A percentile compares a stretch with the other conserved stretches of the same genome.
phyloP scores from a whole-genome alignment of 2,329 filamentous ascomycete species.

The Xylaria hypoxylon region DNA sequence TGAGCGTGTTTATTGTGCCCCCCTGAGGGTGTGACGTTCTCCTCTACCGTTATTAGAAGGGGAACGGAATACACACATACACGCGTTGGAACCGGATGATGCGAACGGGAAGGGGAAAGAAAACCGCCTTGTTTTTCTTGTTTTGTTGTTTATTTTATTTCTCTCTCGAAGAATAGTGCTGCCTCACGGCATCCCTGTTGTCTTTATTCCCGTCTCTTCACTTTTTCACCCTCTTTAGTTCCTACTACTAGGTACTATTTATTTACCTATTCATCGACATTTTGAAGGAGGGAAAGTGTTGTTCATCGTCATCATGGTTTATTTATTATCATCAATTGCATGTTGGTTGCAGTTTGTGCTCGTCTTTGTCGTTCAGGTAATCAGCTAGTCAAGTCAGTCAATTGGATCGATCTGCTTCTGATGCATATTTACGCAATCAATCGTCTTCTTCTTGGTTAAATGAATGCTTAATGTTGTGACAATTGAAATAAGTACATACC shows the following conservation, averaged over 20 bases:
- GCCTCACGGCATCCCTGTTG: constrained; percentile 53
- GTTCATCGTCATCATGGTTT: constrained; percentile 27
- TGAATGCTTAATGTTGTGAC: no score
- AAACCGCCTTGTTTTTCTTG: constrained; percentile 19
- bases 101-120: constrained; percentile 22
- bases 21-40: no score
- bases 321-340: constrained; percentile 16
- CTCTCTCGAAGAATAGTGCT: constrained; percentile 45
- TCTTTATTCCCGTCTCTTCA: constrained; percentile 33
- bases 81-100: neutral
- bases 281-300: constrained; percentile 22
- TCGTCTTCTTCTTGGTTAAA: neutral
- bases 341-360: constrained; percentile 35
- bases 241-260: no score
- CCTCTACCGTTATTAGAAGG: no score
- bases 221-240: neutral
- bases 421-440: constrained; percentile 8
- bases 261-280: constrained; percentile 24
- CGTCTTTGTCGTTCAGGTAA: constrained; percentile 11
- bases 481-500: no score
- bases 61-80: neutral
- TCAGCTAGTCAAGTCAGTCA: constrained; percentile 5
- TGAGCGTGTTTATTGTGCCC: neutral
- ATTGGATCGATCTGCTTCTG: constrained; percentile 14
- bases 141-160: constrained; percentile 32